Percentiles rank a stretch among this genome's conserved stretches.
Conservation (phyloP, 352 stramenopile genomes). For the Phytophthora fragariaefolia region DNA sequence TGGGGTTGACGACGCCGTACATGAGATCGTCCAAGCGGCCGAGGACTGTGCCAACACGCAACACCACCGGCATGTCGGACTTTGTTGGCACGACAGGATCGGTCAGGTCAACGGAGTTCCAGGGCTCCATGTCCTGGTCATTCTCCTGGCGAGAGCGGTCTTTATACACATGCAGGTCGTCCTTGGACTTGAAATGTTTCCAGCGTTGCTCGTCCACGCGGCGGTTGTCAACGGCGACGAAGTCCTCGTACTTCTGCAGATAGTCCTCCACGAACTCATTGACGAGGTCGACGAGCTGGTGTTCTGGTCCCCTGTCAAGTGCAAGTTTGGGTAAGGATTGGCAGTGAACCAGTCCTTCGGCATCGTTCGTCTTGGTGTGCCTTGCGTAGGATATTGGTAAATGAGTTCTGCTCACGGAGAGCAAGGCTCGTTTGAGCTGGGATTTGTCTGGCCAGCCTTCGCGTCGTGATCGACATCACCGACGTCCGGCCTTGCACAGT, state of each 20-base stretch:
- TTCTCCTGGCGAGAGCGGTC: conserved; percentile 16
- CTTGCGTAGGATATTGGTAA: background rate
- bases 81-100: background rate
- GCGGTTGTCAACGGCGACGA: conserved; percentile 29
- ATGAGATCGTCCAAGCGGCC: too few relatives aligned
- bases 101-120: too few relatives aligned
- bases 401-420: too few relatives aligned
- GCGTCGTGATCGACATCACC: background rate
- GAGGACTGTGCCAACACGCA: conserved; percentile 35
- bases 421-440: background rate
- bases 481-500: background rate
- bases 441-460: background rate
- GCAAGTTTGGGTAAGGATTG: conserved; percentile 38
- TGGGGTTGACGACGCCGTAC: too few relatives aligned
- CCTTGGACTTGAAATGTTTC: too few relatives aligned
- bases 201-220: conserved; percentile 44
- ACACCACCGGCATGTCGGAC: conserved; percentile 30
- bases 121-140: background rate
- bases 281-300: conserved; percentile 40
- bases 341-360: conserved; percentile 28
- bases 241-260: conserved; percentile 52
- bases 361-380: too few relatives aligned
- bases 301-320: conserved; percentile 31
- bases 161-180: conserved; percentile 53
- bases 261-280: conserved; percentile 40